A percentile compares a stretch with the other conserved stretches of the same genome.
phyloP scores from a whole-genome alignment of 2,329 filamentous ascomycete species.

The Scedosporium boydii region DNA sequence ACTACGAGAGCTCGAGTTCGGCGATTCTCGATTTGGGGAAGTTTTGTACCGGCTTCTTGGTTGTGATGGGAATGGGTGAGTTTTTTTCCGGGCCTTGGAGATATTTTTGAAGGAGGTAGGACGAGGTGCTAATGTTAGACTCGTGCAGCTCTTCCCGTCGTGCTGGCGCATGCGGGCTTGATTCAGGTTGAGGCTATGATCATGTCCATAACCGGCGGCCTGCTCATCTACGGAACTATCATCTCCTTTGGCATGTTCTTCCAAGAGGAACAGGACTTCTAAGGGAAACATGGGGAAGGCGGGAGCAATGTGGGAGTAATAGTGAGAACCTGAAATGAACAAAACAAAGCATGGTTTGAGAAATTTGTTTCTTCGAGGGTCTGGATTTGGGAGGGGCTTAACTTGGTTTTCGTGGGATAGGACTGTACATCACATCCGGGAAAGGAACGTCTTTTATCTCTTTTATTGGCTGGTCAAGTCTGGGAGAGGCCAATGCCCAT shows the following conservation, averaged over 20 bases:
- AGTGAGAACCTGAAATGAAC: neutral
- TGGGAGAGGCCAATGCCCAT: too few relatives aligned
- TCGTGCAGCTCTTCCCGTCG: constrained; percentile 64
- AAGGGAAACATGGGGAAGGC: constrained; percentile 15
- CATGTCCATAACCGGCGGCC: constrained; percentile 88
- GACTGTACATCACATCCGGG: neutral
- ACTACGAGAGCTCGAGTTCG: constrained; percentile 78
- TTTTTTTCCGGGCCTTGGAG: constrained; percentile 16
- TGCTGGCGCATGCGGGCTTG: constrained; percentile 78
- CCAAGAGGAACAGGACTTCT: constrained; percentile 95
- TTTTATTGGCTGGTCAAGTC: too few relatives aligned
- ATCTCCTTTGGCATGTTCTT: constrained; percentile 99
- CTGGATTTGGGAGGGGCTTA: too few relatives aligned
- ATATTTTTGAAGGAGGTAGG: neutral
- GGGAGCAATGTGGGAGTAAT: neutral
- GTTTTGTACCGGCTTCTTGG: constrained; percentile 90
- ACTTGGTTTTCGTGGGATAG: neutral
- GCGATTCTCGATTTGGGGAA: constrained; percentile 87
- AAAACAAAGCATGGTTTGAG: neutral
- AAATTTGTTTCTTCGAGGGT: neutral
- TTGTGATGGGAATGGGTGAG: constrained; percentile 94
- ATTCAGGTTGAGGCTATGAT: constrained; percentile 80
- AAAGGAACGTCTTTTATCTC: neutral
- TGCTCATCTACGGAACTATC: constrained; percentile 95
- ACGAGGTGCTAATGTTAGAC: neutral